Conservation (phyloP, 345 rosid species). For the Eutrema yunnanense region DNA sequence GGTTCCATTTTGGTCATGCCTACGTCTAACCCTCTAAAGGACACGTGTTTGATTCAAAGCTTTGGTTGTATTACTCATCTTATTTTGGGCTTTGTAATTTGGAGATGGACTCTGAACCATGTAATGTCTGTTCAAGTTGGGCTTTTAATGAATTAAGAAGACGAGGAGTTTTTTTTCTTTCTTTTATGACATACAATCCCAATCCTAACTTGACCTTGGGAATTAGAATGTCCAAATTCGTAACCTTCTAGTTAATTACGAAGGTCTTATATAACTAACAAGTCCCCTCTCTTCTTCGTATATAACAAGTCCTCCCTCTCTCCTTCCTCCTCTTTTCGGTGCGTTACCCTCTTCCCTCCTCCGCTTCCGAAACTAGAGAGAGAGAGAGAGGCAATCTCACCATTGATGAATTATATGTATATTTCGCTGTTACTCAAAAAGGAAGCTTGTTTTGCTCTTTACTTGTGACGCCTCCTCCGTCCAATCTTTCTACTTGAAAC, state of each 20-base stretch:
- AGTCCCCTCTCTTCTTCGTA: background rate
- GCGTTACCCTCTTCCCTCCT: constrained; percentile 19
- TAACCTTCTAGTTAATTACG: background rate
- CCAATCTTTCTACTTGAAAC: background rate
- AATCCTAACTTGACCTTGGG: background rate
- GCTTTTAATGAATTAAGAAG: no score
- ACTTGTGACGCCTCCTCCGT: background rate
- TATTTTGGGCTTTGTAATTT: no score
- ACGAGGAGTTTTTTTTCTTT: no score
- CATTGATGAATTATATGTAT: background rate
- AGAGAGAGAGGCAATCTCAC: background rate
- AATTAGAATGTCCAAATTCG: background rate
- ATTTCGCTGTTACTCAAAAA: background rate
- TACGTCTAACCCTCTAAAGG: no score
- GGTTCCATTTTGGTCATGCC: no score
- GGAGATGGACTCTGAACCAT: no score
- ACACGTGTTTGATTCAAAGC: no score
- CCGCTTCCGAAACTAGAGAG: background rate
- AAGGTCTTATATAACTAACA: background rate
- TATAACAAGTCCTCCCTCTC: constrained; percentile 10
- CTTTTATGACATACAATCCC: no score
- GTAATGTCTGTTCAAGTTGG: no score
- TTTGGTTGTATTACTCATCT: no score
- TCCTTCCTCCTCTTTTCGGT: background rate
- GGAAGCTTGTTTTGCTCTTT: constrained; percentile 1